Conservation (phyloP, 2,329 filamentous ascomycete genomes). For the Aspergillus sp. region DNA sequence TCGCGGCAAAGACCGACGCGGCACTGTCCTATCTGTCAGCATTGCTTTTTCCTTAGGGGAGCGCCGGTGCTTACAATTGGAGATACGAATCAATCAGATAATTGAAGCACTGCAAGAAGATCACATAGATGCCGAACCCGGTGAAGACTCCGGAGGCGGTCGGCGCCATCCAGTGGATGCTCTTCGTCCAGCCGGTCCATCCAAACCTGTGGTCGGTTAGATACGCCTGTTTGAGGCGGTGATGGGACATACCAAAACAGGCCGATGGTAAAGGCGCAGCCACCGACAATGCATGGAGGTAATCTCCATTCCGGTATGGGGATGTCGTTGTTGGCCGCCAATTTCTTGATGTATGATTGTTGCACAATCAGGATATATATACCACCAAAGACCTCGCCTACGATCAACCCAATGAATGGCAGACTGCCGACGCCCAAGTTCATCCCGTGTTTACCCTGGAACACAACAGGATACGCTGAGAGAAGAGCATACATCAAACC, state of each 20-base stretch:
- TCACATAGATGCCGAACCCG: constrained; percentile 32
- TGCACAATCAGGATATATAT: constrained; percentile 26
- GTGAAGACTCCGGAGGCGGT: constrained; percentile 30
- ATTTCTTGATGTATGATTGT: constrained; percentile 26
- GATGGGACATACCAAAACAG: constrained; percentile 30
- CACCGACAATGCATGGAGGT: constrained; percentile 29
- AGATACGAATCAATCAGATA: constrained; percentile 41
- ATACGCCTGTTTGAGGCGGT: not conserved
- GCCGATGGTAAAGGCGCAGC: constrained; percentile 30
- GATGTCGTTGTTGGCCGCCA: constrained; percentile 27
- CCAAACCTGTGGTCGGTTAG: constrained; percentile 19
- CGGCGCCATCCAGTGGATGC: constrained; percentile 36
- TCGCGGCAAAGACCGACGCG: constrained; percentile 38
- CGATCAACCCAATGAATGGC: constrained; percentile 27
- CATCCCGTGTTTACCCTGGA: constrained; percentile 24
- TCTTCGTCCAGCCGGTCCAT: constrained; percentile 32
- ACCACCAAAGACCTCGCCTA: constrained; percentile 28
- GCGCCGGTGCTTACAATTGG: constrained; percentile 30
- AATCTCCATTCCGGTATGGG: constrained; percentile 34
- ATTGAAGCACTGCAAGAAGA: constrained; percentile 36
- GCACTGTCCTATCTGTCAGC: constrained; percentile 24
- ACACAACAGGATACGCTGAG: constrained; percentile 27
- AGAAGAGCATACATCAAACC: constrained; percentile 29
- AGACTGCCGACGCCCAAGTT: constrained; percentile 26
- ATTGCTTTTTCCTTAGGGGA: constrained; percentile 1